Percentiles rank a stretch among this genome's conserved stretches.
These are phyloP conservation scores for Centella asiatica DNA, from an alignment of 129 eudicot species.

Conservation along the genomic window DNA sequence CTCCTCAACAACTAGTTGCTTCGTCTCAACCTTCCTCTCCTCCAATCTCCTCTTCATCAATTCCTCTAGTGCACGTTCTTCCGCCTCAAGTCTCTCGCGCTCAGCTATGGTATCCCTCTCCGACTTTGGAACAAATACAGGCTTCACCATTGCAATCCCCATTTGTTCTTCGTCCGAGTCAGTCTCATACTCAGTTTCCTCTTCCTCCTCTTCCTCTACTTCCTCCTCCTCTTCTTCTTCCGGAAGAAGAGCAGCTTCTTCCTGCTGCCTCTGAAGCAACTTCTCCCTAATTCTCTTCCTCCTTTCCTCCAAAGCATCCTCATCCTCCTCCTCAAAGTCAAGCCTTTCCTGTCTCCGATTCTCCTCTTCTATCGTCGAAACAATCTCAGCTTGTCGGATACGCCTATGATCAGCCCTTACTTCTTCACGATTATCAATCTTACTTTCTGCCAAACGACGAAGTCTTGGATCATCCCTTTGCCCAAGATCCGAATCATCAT, in stretches of 20 bases:
- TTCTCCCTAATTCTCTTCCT: constrained; percentile 84
- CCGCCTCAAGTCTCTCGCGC: constrained; percentile 77
- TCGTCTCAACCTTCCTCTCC: constrained; percentile 72
- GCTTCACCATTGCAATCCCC: constrained; percentile 81
- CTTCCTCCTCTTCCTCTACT: constrained; percentile 74
- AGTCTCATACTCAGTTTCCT: constrained; percentile 80
- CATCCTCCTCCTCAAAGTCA: constrained; percentile 84
- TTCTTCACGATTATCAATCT: constrained; percentile 69
- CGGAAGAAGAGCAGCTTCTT: constrained; percentile 49
- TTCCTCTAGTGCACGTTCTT: constrained; percentile 72
- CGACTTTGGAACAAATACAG: constrained; percentile 83
- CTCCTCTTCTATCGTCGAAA: constrained; percentile 76
- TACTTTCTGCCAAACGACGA: constrained; percentile 71
- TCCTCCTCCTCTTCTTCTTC: constrained; percentile 69
- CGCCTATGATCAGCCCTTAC: constrained; percentile 81
- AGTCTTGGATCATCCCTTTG: constrained; percentile 67
- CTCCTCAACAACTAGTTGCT: constrained; percentile 77
- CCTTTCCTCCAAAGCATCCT: constrained; percentile 77
- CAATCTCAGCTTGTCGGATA: constrained; percentile 86
- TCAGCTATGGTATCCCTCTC: constrained; percentile 95
- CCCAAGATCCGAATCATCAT: constrained; percentile 25
- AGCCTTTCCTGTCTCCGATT: constrained; percentile 48
- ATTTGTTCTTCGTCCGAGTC: constrained; percentile 74
- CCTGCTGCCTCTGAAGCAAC: constrained; percentile 53
- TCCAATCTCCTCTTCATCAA: constrained; percentile 52